Evolutionary conservation across 2,329 filamentous ascomycete genomes (phyloP).

Genomic region (Proliferodiscus dingleyae): DNA sequence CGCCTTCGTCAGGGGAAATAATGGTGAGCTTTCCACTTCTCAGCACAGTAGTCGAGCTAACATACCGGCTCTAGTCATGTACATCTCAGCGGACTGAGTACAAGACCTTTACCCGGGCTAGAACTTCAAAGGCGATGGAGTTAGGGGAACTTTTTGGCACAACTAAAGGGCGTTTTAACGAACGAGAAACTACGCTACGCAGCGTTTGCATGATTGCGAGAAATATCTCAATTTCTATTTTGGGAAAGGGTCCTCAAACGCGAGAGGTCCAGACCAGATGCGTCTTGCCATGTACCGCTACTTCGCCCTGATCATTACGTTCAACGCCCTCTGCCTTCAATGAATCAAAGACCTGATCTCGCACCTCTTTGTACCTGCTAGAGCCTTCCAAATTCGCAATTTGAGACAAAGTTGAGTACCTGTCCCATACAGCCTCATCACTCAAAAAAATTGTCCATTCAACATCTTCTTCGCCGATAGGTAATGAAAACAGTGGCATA

Average conservation of each 20-base stretch:
- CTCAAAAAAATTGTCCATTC: constrained; percentile 54
- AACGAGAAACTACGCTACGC: constrained; percentile 12
- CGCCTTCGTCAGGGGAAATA: constrained; percentile 93
- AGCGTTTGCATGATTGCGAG: too few species aligned
- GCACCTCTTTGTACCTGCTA: constrained; percentile 44
- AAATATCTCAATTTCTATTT: not conserved
- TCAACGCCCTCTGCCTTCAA: constrained; percentile 49
- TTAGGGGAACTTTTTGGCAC: constrained; percentile 9
- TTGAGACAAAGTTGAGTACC: constrained; percentile 63
- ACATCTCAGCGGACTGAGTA: constrained; percentile 31
- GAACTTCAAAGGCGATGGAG: constrained; percentile 8
- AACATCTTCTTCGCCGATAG: constrained; percentile 52
- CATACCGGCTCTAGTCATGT: constrained; percentile 27
- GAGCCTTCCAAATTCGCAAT: constrained; percentile 51
- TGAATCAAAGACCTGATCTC: constrained; percentile 48
- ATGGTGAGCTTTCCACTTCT: constrained; percentile 54
- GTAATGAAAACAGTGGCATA: constrained; percentile 52
- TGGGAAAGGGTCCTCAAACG: constrained; percentile 25
- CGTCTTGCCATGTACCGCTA: constrained; percentile 60
- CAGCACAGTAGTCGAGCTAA: constrained; percentile 1
- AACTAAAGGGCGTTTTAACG: constrained; percentile 6
- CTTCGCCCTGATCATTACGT: constrained; percentile 55
- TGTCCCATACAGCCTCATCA: constrained; percentile 57
- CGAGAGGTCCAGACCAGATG: constrained; percentile 57
- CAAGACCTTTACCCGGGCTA: not conserved